Percentiles rank a stretch among this genome's conserved stretches.
These are phyloP conservation scores for Sutorius eximius DNA, from an alignment of 1,284 basidiomycete genomes.

Conservation along the genomic window DNA sequence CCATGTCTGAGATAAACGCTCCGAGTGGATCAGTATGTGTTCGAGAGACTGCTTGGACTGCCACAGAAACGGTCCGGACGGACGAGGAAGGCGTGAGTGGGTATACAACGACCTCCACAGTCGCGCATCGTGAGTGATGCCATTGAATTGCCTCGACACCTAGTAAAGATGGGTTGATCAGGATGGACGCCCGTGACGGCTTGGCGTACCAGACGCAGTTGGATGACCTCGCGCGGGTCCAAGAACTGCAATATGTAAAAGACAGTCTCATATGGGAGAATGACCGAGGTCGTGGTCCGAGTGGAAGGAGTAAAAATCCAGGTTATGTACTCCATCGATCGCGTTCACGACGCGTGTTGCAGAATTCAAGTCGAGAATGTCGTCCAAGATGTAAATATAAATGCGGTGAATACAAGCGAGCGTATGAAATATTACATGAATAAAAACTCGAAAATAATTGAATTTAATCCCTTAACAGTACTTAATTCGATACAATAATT, in stretches of 20 bases:
- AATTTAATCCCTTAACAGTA: too few relatives aligned
- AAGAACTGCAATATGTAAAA: slow-evolving; percentile 18
- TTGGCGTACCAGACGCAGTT: slow-evolving; percentile 18
- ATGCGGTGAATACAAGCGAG: too few relatives aligned
- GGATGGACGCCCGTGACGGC: neutral
- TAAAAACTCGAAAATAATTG: too few relatives aligned
- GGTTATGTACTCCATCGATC: neutral
- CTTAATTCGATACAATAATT: too few relatives aligned
- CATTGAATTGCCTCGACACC: slow-evolving; percentile 24
- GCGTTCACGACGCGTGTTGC: too few relatives aligned
- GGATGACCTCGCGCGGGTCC: slow-evolving; percentile 19
- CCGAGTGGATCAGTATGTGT: slow-evolving; percentile 18
- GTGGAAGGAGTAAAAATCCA: neutral
- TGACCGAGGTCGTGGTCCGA: neutral
- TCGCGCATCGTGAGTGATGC: slow-evolving; percentile 16
- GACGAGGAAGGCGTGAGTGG: slow-evolving; percentile 21
- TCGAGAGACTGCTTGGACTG: slow-evolving; percentile 24
- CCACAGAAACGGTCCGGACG: slow-evolving; percentile 26
- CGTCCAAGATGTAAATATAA: too few relatives aligned
- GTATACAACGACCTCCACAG: slow-evolving; percentile 22
- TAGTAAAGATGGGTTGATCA: slow-evolving; percentile 5
- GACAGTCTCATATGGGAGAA: slow-evolving; percentile 23
- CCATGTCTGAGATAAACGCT: slow-evolving; percentile 23
- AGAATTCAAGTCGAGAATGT: too few relatives aligned
- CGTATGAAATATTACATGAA: too few relatives aligned